Evolutionary conservation across 129 eudicot genomes (phyloP).

Genomic region (Saussurea involucrata): DNA sequence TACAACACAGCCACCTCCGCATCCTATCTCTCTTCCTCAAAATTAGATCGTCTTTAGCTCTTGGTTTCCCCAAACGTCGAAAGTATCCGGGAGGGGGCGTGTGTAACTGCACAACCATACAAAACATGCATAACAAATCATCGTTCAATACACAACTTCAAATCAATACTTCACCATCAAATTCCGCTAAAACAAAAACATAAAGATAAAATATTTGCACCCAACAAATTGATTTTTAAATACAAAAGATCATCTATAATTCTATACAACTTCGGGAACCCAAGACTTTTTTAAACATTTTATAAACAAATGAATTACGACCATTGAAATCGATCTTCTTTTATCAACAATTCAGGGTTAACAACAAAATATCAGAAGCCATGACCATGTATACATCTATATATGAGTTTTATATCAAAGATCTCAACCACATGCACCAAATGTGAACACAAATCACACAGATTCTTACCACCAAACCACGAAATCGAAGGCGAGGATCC

Average conservation of each 20-base stretch:
- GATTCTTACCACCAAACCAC: slow-evolving; percentile 35
- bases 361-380: background rate
- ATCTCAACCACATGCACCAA: slow-evolving; percentile 12
- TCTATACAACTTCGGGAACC: no score
- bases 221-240: background rate
- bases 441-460: background rate
- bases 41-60: slow-evolving; percentile 56
- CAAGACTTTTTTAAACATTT: background rate
- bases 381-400: background rate
- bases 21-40: slow-evolving; percentile 69
- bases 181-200: no score
- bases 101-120: slow-evolving; percentile 40
- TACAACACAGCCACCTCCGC: slow-evolving; percentile 92
- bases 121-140: background rate
- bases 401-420: slow-evolving; percentile 1
- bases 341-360: background rate
- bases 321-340: background rate
- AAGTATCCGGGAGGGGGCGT: slow-evolving; percentile 63
- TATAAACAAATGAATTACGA: background rate
- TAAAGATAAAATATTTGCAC: background rate
- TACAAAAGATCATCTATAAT: no score
- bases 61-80: slow-evolving; percentile 49
- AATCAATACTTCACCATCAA: no score
- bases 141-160: background rate
- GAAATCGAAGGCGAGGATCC: slow-evolving; percentile 24